Evolutionary conservation across 148 eudicot genomes (phyloP).

Genomic region (Chenopodium album): DNA sequence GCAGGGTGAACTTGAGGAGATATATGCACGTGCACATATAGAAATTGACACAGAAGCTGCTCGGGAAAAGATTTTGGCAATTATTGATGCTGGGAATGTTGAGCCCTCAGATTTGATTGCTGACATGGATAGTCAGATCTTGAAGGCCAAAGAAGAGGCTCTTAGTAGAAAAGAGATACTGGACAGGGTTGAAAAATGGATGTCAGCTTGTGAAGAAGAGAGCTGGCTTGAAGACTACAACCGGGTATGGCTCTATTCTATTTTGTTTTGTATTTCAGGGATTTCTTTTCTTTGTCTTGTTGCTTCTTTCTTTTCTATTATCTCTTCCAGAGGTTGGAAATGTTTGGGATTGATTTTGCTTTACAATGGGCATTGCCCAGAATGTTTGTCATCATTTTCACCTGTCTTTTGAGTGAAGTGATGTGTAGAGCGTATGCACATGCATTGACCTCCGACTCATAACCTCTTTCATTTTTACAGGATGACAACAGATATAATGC

Average conservation of each 20-base stretch:
- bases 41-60: slow-evolving; percentile 93
- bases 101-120: slow-evolving; percentile 93
- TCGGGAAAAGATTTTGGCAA: slow-evolving; percentile 66
- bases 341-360: background rate
- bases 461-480: slow-evolving; percentile 39
- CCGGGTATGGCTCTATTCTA: slow-evolving; percentile 46
- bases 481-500: slow-evolving; percentile 81
- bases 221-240: slow-evolving; percentile 99
- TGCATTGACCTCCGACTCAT: slow-evolving; percentile 10
- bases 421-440: background rate
- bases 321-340: background rate
- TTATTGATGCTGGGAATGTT: slow-evolving; percentile 88
- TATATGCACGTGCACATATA: slow-evolving; percentile 84
- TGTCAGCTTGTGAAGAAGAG: slow-evolving; percentile 99
- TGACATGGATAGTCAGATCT: slow-evolving; percentile 93
- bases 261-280: background rate
- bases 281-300: background rate
- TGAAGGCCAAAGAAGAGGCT: slow-evolving; percentile 92
- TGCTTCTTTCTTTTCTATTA: background rate
- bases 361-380: background rate
- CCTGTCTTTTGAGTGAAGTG: background rate
- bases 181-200: slow-evolving; percentile 99
- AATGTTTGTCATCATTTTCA: background rate
- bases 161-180: slow-evolving; percentile 88
- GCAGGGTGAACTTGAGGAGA: slow-evolving; percentile 93